Conservation (phyloP, 495 filamentous ascomycete species). For the Neurospora sp. region DNA sequence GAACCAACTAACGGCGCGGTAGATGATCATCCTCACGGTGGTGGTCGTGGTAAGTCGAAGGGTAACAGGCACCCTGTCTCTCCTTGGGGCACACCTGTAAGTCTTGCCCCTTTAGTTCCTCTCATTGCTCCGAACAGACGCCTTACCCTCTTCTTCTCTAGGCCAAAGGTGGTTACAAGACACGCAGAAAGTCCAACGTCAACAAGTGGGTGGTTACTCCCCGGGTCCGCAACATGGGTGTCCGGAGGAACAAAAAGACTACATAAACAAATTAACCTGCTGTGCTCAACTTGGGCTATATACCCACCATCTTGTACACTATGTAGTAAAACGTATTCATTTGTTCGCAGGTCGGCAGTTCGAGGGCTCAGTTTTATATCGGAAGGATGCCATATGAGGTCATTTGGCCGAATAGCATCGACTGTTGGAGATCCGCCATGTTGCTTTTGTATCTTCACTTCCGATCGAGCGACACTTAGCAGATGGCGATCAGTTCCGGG, state of each 20-base stretch:
- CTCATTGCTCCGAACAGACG: constrained; percentile 3
- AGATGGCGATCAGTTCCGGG: background rate
- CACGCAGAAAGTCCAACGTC: constrained; percentile 60
- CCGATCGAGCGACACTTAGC: background rate
- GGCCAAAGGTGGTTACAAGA: constrained; percentile 97
- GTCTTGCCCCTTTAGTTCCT: constrained; percentile 23
- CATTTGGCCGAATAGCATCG: background rate
- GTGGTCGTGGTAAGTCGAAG: constrained; percentile 97
- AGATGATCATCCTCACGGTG: constrained; percentile 94
- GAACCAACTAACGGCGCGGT: constrained; percentile 17
- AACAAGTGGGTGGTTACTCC: constrained; percentile 74
- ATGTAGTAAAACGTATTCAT: constrained; percentile 16
- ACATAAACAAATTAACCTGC: constrained; percentile 11
- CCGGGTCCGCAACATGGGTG: constrained; percentile 68
- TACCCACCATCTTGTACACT: constrained; percentile 22
- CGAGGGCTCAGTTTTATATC: background rate
- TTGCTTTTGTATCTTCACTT: background rate
- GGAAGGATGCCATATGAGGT: background rate
- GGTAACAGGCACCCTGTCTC: constrained; percentile 89
- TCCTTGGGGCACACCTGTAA: constrained; percentile 91
- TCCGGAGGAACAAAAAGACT: constrained; percentile 45
- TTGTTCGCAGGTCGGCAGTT: background rate
- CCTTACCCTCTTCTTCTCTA: constrained; percentile 30
- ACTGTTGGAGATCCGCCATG: background rate
- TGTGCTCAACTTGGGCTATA: constrained; percentile 5